phyloP scores from a whole-genome alignment of 139 green algal genomes.

The Chlorella sorokiniana region DNA sequence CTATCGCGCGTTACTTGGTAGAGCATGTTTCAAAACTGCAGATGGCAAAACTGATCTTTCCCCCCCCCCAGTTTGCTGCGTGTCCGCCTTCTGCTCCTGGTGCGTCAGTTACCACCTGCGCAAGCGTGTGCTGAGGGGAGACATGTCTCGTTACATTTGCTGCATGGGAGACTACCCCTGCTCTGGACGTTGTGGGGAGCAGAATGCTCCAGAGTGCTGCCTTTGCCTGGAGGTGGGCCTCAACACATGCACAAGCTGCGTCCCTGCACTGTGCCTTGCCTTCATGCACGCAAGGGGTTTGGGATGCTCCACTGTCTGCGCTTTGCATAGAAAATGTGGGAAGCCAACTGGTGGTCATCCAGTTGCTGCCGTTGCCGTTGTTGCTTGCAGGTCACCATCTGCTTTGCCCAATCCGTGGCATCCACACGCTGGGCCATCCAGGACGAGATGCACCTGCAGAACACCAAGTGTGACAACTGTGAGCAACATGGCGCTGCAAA shows the following conservation, averaged over 20 bases:
- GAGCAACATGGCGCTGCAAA: neutral
- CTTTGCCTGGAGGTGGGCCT: slow-evolving; percentile 71
- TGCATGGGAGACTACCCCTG: slow-evolving; percentile 83
- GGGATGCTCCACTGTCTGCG: neutral
- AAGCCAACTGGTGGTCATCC: no score
- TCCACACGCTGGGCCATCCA: slow-evolving; percentile 82
- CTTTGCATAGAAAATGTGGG: neutral
- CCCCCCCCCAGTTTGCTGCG: slow-evolving; percentile 37
- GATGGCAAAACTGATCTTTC: neutral
- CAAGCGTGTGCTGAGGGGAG: slow-evolving; percentile 72
- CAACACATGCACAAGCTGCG: neutral
- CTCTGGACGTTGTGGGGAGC: slow-evolving; percentile 64
- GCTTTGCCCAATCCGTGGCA: slow-evolving; percentile 50
- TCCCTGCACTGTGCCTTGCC: neutral
- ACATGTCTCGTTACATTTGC: slow-evolving; percentile 63
- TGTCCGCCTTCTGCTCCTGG: slow-evolving; percentile 50
- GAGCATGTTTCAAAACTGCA: neutral
- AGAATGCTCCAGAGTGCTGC: slow-evolving; percentile 69
- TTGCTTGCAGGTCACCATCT: slow-evolving; percentile 12
- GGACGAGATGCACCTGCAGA: slow-evolving; percentile 76
- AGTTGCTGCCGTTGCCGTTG: neutral
- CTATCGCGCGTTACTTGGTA: no score
- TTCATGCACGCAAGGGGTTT: neutral
- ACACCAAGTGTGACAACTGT: slow-evolving; percentile 87
- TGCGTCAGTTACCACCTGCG: slow-evolving; percentile 71